Conservation (phyloP, 306 rosid species). For the Cicer cuneatum region DNA sequence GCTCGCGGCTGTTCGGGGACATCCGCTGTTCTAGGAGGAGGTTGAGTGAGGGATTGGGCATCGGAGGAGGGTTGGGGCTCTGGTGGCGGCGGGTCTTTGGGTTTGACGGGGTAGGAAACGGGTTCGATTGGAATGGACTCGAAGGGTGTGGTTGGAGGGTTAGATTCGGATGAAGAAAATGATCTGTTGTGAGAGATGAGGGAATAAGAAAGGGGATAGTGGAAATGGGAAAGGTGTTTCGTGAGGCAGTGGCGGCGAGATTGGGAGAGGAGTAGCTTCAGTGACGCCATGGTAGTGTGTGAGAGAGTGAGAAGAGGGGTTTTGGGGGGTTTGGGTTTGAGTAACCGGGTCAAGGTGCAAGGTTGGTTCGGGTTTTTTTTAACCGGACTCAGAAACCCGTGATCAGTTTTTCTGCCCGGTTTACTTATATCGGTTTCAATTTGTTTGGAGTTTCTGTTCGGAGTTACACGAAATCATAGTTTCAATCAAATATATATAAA, state of each 20-base stretch:
- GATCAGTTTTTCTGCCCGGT: not conserved
- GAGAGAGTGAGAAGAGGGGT: conserved; percentile 35
- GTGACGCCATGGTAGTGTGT: conserved; percentile 57
- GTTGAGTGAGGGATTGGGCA: conserved; percentile 22
- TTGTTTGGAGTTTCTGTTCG: too few relatives aligned
- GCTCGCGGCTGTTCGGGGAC: conserved; percentile 44
- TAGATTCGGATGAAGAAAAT: conserved; percentile 55
- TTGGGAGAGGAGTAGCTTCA: conserved; percentile 71
- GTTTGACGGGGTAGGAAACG: conserved; percentile 73
- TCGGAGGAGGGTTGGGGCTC: conserved; percentile 41
- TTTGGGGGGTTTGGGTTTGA: conserved; percentile 42
- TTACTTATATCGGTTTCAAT: too few relatives aligned
- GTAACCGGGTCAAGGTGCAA: not conserved
- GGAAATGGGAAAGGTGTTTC: conserved; percentile 42
- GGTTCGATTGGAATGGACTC: conserved; percentile 61
- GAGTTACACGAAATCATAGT: too few relatives aligned
- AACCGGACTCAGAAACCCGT: not conserved
- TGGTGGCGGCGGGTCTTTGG: conserved; percentile 51
- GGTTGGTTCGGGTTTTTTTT: conserved; percentile 16
- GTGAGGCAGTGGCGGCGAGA: conserved; percentile 74
- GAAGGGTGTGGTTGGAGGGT: conserved; percentile 45
- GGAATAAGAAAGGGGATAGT: conserved; percentile 44
- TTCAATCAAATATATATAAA: too few relatives aligned
- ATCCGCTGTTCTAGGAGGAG: conserved; percentile 32
- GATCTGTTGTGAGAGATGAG: conserved; percentile 52